Conservation (phyloP, 352 stramenopile species). For the Phytophthora boehmeriae region DNA sequence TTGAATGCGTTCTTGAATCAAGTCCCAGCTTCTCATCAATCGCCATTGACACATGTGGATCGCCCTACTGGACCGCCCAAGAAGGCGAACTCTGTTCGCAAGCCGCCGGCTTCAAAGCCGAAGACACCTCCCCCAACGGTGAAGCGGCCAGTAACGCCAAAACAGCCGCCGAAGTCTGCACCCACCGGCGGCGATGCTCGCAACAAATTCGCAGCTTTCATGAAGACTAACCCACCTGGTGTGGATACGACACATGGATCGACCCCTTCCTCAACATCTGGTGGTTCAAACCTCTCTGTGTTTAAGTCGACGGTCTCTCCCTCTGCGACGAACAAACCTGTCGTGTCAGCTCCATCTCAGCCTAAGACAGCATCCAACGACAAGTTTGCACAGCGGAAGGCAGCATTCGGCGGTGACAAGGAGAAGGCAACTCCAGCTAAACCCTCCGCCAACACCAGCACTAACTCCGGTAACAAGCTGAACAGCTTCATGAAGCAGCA, state of each 20-base stretch:
- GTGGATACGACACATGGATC: constrained; percentile 31
- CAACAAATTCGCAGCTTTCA: constrained; percentile 86
- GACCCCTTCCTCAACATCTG: constrained; percentile 17
- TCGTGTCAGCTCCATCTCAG: constrained; percentile 14
- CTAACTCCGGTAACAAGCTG: constrained; percentile 61
- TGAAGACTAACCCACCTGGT: constrained; percentile 71
- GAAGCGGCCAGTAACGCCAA: constrained; percentile 21
- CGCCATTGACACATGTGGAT: constrained; percentile 63
- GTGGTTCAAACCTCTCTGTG: constrained; percentile 27
- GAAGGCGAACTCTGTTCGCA: constrained; percentile 45
- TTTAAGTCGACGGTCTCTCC: constrained; percentile 43
- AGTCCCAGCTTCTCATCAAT: constrained; percentile 60
- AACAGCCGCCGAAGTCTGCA: constrained; percentile 26
- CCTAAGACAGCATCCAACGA: constrained; percentile 41
- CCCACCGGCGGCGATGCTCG: constrained; percentile 39
- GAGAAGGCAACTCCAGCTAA: constrained; percentile 26
- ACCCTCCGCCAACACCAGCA: constrained; percentile 35
- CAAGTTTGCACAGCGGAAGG: constrained; percentile 68
- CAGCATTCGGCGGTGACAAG: constrained; percentile 48
- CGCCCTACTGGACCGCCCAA: constrained; percentile 65
- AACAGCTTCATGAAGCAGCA: constrained; percentile 82
- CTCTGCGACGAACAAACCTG: constrained; percentile 18
- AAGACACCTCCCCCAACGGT: constrained; percentile 27
- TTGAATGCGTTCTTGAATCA: constrained; percentile 83
- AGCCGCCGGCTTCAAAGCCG: constrained; percentile 33